phyloP scores from a whole-genome alignment of 495 filamentous ascomycete genomes.

The Penicillium argentinense region DNA sequence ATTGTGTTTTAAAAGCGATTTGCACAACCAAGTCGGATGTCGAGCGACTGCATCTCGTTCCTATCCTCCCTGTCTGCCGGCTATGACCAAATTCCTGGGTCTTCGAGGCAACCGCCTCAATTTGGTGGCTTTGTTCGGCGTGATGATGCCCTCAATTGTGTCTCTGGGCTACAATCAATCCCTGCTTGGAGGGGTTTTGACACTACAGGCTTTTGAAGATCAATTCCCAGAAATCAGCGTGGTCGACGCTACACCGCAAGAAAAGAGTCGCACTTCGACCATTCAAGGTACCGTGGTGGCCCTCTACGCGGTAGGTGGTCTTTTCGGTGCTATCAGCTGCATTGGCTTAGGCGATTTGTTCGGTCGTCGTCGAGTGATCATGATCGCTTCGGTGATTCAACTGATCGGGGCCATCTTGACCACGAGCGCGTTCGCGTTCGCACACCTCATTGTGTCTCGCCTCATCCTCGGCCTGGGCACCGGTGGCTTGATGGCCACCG shows the following conservation, averaged over 20 bases:
- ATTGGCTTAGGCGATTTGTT: constrained; percentile 22
- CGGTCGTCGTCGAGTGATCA: constrained; percentile 22
- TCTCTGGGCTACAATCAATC: constrained; percentile 47
- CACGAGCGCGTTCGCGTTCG: constrained; percentile 28
- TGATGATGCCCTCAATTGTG: constrained; percentile 36
- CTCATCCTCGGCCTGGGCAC: constrained; percentile 57
- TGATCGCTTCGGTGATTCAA: constrained; percentile 15
- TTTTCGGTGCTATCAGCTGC: constrained; percentile 21
- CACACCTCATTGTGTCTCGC: constrained; percentile 22
- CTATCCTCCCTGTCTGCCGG: background rate
- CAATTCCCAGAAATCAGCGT: constrained; percentile 47
- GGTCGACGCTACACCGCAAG: constrained; percentile 16
- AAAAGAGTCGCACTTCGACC: constrained; percentile 19
- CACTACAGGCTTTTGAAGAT: constrained; percentile 27
- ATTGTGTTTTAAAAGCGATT: no score
- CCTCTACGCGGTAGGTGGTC: constrained; percentile 22
- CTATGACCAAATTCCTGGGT: constrained; percentile 17
- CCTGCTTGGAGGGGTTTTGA: constrained; percentile 31
- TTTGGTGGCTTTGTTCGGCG: constrained; percentile 14
- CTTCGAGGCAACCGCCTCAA: constrained; percentile 25
- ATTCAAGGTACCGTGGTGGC: constrained; percentile 25
- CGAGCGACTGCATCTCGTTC: no score
- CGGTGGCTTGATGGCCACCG: constrained; percentile 40
- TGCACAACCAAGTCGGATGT: no score
- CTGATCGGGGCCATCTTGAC: constrained; percentile 37